Conservation (phyloP, 352 stramenopile species). For the Phytophthora chlamydospora region DNA sequence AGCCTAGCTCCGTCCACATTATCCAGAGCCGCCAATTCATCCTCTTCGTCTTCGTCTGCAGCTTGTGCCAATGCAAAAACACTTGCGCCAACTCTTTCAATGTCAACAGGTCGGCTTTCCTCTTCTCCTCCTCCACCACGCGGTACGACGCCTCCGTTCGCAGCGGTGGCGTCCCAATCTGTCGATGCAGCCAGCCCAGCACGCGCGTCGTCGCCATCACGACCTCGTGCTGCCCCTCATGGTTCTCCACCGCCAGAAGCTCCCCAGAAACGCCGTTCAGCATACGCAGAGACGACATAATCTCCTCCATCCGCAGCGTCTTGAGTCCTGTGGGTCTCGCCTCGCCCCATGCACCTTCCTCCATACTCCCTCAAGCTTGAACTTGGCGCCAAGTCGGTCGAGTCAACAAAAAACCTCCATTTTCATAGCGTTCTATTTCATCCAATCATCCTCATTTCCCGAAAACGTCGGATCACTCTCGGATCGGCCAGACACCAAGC, state of each 20-base stretch:
- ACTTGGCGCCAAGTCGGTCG: conserved; percentile 13
- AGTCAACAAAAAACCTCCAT: conserved; percentile 8
- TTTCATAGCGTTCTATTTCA: conserved; percentile 1
- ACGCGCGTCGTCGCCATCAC: conserved; percentile 12
- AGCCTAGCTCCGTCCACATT: conserved; percentile 39
- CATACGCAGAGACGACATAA: conserved; percentile 13
- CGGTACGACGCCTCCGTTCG: background rate
- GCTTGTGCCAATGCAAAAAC: conserved; percentile 33
- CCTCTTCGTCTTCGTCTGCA: conserved; percentile 13
- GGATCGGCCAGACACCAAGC: too few species aligned
- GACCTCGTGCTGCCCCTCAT: conserved; percentile 12
- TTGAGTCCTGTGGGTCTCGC: conserved; percentile 3
- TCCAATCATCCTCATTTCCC: too few species aligned
- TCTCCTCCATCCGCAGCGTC: conserved; percentile 17
- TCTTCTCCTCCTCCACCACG: conserved; percentile 8
- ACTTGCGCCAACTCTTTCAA: conserved; percentile 16
- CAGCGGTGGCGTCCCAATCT: conserved; percentile 11
- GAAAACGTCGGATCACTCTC: too few species aligned
- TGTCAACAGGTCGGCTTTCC: background rate
- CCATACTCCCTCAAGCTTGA: conserved; percentile 14
- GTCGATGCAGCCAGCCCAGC: conserved; percentile 24
- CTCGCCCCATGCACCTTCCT: conserved; percentile 1
- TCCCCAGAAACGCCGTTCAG: conserved; percentile 9
- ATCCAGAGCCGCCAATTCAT: conserved; percentile 34
- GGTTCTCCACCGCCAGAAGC: conserved; percentile 10